Conservation (phyloP, 164 flowering plant species). For the Brasenia schreberi region DNA sequence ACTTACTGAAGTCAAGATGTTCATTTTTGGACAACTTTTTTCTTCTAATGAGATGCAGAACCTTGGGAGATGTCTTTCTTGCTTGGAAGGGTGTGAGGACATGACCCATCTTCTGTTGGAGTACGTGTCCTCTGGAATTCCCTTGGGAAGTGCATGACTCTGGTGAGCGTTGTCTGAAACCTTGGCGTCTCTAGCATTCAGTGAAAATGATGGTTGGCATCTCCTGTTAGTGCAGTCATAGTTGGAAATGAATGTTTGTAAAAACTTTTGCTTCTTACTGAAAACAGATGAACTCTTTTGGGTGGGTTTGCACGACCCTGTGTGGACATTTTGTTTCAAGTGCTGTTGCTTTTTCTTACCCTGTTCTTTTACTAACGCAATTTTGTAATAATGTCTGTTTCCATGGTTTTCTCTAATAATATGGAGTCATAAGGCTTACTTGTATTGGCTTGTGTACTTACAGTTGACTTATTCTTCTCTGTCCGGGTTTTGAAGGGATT, state of each 20-base stretch:
- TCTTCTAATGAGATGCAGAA: background rate
- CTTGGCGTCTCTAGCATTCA: background rate
- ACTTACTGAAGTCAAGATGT: background rate
- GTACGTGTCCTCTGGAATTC: background rate
- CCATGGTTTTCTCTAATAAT: background rate
- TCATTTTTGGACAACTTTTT: no score
- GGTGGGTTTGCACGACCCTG: no score
- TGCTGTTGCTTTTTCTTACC: no score
- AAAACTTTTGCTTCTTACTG: background rate
- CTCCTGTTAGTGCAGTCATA: background rate
- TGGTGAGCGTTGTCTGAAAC: background rate
- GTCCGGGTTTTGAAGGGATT: background rate
- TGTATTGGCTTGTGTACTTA: background rate
- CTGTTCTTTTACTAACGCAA: background rate
- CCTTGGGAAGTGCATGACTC: background rate
- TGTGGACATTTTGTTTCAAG: no score
- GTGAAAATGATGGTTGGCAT: background rate
- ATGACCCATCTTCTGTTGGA: background rate
- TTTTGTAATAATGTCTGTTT: background rate
- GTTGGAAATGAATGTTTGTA: background rate
- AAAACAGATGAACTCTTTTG: no score
- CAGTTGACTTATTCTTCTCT: background rate
- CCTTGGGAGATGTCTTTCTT: background rate
- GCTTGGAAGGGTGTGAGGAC: background rate
- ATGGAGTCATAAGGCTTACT: no score